A percentile compares a stretch with the other conserved stretches of the same genome.
Conservation (phyloP, 1,139 yeast species). For the Chernovozyma aurita region DNA sequence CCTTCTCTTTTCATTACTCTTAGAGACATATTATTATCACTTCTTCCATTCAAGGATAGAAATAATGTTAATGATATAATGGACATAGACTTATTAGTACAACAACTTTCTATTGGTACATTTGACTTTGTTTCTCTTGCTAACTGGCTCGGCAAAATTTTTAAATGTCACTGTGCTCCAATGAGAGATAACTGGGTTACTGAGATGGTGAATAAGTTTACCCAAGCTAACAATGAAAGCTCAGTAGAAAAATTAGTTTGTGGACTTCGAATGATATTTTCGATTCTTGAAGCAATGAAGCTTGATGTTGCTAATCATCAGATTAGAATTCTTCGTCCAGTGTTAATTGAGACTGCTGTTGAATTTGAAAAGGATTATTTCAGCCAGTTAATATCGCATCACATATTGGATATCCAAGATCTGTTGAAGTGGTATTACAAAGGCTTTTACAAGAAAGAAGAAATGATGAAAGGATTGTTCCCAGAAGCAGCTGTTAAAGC, state of each 20-base stretch:
- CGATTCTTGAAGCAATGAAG: conserved; percentile 92
- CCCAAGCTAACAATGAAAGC: conserved; percentile 51
- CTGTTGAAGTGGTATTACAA: conserved; percentile 69
- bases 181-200: conserved; percentile 92
- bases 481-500: not conserved
- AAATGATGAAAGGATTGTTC: conserved; percentile 1
- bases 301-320: conserved; percentile 94
- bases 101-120: conserved; percentile 66
- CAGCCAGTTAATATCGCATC: conserved; percentile 60
- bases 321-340: conserved; percentile 79
- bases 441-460: conserved; percentile 22
- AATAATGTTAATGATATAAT: conserved; percentile 65
- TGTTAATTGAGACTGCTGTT: conserved; percentile 82
- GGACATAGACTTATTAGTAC: conserved; percentile 73
- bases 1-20: conserved; percentile 72
- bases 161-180: conserved; percentile 89
- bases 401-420: conserved; percentile 62
- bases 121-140: conserved; percentile 67
- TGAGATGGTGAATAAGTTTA: conserved; percentile 71
- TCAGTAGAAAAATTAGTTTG: conserved; percentile 60
- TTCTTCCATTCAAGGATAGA: conserved; percentile 77
- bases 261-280: conserved; percentile 75
- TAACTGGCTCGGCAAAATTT: conserved; percentile 65
- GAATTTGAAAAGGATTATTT: conserved; percentile 89
- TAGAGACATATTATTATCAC: conserved; percentile 67